Percentiles rank a stretch among this genome's conserved stretches.
These are phyloP conservation scores for Toxicodendron radicans DNA, from an alignment of 345 rosid species.

Conservation along the genomic window DNA sequence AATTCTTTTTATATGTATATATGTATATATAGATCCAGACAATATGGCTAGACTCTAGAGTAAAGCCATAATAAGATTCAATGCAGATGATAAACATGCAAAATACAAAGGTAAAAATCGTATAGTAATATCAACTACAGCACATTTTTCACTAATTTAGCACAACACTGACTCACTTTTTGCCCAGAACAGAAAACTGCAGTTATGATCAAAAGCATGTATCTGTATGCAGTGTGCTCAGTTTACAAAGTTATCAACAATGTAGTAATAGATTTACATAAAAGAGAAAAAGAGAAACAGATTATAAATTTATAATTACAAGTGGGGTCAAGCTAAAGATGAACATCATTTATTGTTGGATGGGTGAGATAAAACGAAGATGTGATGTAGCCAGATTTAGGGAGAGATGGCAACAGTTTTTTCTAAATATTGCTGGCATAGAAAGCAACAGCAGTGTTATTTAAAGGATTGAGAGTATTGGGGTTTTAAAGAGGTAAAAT, in stretches of 20 bases:
- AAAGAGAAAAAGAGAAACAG: no score
- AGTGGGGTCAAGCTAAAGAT: conserved; percentile 1
- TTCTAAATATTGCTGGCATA: not conserved
- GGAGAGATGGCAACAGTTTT: conserved; percentile 20
- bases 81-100: conserved; percentile 15
- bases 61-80: conserved; percentile 10
- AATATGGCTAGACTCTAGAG: conserved; percentile 2
- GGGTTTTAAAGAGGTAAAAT: conserved; percentile 4
- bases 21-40: not conserved
- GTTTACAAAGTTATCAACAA: conserved; percentile 9
- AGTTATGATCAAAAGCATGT: conserved; percentile 17
- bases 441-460: conserved; percentile 23
- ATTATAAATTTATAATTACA: not conserved
- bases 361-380: conserved; percentile 2
- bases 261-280: not conserved
- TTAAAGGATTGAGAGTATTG: conserved; percentile 11
- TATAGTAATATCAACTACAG: not conserved
- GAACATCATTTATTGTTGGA: conserved; percentile 1
- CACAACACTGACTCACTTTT: conserved; percentile 19
- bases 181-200: conserved; percentile 16
- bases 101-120: conserved; percentile 16
- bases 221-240: not conserved
- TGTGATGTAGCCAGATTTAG: conserved; percentile 14
- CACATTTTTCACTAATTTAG: conserved; percentile 9
- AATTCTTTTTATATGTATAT: no score